Evolutionary conservation across 179 eudicot genomes (phyloP).

Genomic region (Spinacia oleracea): DNA sequence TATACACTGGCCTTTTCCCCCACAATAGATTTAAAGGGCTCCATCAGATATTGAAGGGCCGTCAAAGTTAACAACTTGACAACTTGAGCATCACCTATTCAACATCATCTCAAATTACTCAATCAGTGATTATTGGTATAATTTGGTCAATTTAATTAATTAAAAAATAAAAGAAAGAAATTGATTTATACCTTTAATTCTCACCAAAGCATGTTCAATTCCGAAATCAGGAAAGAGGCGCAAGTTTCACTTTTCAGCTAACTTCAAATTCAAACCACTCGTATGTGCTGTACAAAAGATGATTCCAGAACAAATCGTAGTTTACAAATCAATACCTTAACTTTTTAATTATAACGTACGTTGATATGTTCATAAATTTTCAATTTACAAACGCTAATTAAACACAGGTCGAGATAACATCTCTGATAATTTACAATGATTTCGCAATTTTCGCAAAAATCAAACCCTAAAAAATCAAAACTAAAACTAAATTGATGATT

Average conservation of each 20-base stretch:
- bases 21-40: conserved; percentile 1
- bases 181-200: too few species aligned
- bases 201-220: background rate
- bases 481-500: background rate
- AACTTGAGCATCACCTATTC: background rate
- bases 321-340: background rate
- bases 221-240: too few species aligned
- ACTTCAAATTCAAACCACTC: background rate
- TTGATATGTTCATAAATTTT: background rate
- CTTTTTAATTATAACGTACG: background rate
- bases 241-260: background rate
- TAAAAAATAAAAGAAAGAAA: too few species aligned
- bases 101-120: background rate
- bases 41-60: background rate
- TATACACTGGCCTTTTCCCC: background rate
- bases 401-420: background rate
- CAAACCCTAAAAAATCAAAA: background rate
- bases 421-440: background rate
- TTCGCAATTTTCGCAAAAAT: background rate
- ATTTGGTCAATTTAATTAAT: too few species aligned
- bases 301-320: background rate
- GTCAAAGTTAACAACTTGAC: conserved; percentile 2
- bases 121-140: background rate
- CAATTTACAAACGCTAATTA: background rate
- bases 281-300: background rate